Percentiles rank a stretch among this genome's conserved stretches.
Evolutionary conservation across 2,329 filamentous ascomycete genomes (phyloP).

Genomic region (Mariannaea elegans): DNA sequence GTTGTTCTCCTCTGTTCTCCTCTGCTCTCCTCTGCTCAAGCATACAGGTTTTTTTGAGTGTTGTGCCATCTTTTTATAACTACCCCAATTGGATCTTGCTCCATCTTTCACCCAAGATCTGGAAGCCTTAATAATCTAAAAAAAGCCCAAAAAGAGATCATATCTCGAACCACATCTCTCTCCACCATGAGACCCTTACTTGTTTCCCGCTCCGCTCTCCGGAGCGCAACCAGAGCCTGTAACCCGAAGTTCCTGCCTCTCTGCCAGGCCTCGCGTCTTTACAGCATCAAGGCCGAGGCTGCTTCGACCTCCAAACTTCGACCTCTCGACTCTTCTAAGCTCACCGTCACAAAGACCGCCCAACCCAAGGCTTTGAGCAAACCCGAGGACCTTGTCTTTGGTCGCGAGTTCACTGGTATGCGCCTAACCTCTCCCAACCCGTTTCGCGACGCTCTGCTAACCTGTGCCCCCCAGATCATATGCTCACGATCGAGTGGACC

Average conservation of each 20-base stretch:
- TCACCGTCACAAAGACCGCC: conserved; percentile 77
- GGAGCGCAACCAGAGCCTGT: conserved; percentile 45
- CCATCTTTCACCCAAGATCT: not conserved
- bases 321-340: conserved; percentile 79
- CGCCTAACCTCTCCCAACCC: not conserved
- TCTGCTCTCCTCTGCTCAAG: not conserved
- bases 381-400: conserved; percentile 87
- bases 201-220: conserved; percentile 44
- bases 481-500: conserved; percentile 96
- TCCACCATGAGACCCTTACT: conserved; percentile 44
- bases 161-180: conserved; percentile 10
- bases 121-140: conserved; percentile 1
- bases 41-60: not conserved
- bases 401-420: conserved; percentile 86
- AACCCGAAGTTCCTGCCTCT: conserved; percentile 50
- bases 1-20: too few relatives aligned
- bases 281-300: conserved; percentile 62
- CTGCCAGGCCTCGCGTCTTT: conserved; percentile 47
- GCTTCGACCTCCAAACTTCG: conserved; percentile 63
- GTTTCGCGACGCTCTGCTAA: conserved; percentile 18
- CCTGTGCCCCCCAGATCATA: conserved; percentile 75
- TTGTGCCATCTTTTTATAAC: not conserved
- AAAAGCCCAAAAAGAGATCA: not conserved
- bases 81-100: not conserved
- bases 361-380: conserved; percentile 79